Evolutionary conservation across 2,329 filamentous ascomycete genomes (phyloP).

Genomic region (Aureobasidium zeae): DNA sequence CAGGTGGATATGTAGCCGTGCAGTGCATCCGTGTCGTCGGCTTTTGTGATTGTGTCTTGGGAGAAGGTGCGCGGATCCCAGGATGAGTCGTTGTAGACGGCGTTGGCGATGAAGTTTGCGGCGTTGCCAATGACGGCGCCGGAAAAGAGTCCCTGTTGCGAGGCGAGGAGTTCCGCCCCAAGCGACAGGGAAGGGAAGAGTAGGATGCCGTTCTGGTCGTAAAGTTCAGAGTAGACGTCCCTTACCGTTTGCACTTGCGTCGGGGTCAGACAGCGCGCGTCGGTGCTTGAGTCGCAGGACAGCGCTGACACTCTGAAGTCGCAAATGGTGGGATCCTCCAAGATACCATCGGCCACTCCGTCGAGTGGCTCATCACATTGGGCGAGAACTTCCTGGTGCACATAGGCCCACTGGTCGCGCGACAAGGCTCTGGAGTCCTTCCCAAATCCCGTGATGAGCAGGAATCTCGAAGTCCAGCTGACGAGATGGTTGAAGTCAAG

Average conservation of each 20-base stretch:
- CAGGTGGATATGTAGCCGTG: constrained; percentile 35
- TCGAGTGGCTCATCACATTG: constrained; percentile 45
- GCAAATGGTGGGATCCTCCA: constrained; percentile 39
- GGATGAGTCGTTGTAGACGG: constrained; percentile 37
- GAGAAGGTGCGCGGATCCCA: constrained; percentile 35
- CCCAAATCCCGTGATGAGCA: constrained; percentile 32
- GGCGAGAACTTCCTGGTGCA: constrained; percentile 36
- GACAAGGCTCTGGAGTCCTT: constrained; percentile 36
- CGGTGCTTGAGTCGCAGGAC: constrained; percentile 30
- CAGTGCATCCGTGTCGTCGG: constrained; percentile 29
- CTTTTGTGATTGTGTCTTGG: constrained; percentile 34
- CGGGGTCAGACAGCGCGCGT: constrained; percentile 34
- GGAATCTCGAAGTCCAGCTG: constrained; percentile 38
- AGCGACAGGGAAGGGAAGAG: constrained; percentile 44
- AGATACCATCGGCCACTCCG: constrained; percentile 40
- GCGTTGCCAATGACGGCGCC: constrained; percentile 36
- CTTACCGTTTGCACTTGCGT: constrained; percentile 39
- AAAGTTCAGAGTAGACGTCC: constrained; percentile 35
- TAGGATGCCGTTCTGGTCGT: constrained; percentile 35
- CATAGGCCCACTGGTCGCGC: constrained; percentile 32
- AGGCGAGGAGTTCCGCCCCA: constrained; percentile 34
- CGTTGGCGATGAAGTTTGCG: constrained; percentile 43
- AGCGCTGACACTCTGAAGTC: constrained; percentile 33
- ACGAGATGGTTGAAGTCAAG: constrained; percentile 37
- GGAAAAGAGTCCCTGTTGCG: constrained; percentile 29